Percentiles rank a stretch among this genome's conserved stretches.
These are phyloP conservation scores for Daedaleopsis nitida DNA, from an alignment of 768 basidiomycete genomes.

Conservation along the genomic window DNA sequence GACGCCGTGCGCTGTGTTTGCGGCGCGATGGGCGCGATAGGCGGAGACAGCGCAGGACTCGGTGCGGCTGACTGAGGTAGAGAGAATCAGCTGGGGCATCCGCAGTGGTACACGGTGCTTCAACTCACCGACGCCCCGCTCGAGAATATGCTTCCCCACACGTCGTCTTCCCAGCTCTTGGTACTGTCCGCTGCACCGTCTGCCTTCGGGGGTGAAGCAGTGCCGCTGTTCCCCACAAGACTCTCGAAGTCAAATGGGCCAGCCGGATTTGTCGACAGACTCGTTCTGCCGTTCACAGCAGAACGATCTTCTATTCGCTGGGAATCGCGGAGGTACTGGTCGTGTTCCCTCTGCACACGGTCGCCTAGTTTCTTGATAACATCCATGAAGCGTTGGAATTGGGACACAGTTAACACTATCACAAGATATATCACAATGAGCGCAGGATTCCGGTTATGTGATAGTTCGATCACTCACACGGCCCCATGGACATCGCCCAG, in stretches of 20 bases:
- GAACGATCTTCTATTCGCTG: conserved; percentile 86
- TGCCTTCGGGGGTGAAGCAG: conserved; percentile 46
- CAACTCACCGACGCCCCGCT: conserved; percentile 38
- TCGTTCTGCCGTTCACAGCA: conserved; percentile 43
- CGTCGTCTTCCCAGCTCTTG: conserved; percentile 76
- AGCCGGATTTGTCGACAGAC: conserved; percentile 35
- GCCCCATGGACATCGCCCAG: conserved; percentile 98
- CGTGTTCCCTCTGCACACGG: conserved; percentile 91
- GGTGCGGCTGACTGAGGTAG: conserved; percentile 20
- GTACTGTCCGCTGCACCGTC: conserved; percentile 42
- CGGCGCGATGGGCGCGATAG: conserved; percentile 13
- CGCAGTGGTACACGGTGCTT: too few species aligned
- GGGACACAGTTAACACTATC: conserved; percentile 75
- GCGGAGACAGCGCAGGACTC: conserved; percentile 32
- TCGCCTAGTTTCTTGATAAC: conserved; percentile 77
- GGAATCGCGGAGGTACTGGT: conserved; percentile 90
- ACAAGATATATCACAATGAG: background rate
- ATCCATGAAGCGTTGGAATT: conserved; percentile 92
- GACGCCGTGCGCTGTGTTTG: conserved; percentile 13
- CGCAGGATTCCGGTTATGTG: background rate
- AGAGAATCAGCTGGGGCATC: too few species aligned
- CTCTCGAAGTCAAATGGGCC: conserved; percentile 83
- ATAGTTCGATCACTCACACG: conserved; percentile 52
- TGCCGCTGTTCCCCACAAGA: conserved; percentile 56
- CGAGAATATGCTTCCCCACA: conserved; percentile 78